Conservation (phyloP, 306 rosid species). For the Geum urbanum region DNA sequence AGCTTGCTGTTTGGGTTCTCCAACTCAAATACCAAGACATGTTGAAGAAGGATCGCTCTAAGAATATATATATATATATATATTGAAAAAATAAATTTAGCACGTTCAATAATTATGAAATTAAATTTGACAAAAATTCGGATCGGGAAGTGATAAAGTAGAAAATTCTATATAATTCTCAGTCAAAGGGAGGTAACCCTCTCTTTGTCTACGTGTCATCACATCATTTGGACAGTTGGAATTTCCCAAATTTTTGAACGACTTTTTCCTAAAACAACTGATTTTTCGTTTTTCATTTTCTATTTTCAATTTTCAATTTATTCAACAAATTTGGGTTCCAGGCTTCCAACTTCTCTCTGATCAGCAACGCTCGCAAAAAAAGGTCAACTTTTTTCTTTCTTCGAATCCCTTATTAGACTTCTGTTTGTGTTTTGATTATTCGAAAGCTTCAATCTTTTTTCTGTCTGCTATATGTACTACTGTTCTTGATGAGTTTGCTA, state of each 20-base stretch:
- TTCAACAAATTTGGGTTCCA: neutral
- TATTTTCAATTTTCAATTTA: neutral
- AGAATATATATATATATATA: too few species aligned
- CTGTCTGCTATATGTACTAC: neutral
- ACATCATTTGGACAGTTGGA: neutral
- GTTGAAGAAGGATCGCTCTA: too few species aligned
- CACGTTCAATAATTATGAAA: too few species aligned
- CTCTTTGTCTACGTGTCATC: constrained; percentile 3
- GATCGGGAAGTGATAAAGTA: too few species aligned
- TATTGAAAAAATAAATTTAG: too few species aligned
- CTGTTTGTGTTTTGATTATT: neutral
- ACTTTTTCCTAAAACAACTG: neutral
- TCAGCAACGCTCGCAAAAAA: neutral
- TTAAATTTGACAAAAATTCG: too few species aligned
- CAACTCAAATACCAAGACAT: too few species aligned
- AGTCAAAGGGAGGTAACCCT: neutral
- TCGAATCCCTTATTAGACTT: constrained; percentile 7
- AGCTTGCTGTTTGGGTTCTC: too few species aligned
- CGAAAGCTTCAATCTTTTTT: neutral
- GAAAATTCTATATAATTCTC: too few species aligned
- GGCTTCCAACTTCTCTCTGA: constrained; percentile 1
- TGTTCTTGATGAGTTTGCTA: neutral
- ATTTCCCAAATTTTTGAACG: neutral
- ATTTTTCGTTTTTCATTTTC: neutral
- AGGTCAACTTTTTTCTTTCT: constrained; percentile 2